Evolutionary conservation across 192 early-diverging fungal species (phyloP).

Genomic region (Dispira simplex): DNA sequence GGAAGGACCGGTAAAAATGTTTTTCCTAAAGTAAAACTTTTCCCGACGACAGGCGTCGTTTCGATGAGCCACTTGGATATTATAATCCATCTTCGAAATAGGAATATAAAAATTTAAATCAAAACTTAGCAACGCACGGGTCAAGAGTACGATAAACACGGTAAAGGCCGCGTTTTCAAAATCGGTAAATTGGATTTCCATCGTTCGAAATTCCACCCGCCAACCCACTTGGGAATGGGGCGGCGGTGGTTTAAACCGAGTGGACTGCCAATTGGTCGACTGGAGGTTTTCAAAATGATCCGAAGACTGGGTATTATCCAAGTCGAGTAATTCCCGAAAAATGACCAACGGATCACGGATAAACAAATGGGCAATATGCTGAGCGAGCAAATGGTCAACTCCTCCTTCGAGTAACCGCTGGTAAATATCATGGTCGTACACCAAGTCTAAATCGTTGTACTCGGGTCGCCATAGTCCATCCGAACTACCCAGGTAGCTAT

Average conservation of each 20-base stretch:
- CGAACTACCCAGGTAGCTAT: conserved; percentile 62
- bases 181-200: conserved; percentile 94
- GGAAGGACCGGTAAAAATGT: conserved; percentile 38
- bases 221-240: conserved; percentile 85
- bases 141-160: conserved; percentile 84
- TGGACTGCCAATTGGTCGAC: conserved; percentile 99
- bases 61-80: conserved; percentile 78
- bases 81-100: conserved; percentile 87
- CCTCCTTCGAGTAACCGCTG: conserved; percentile 51
- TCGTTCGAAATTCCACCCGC: conserved; percentile 95
- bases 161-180: conserved; percentile 95
- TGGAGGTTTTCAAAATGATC: conserved; percentile 99
- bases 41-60: conserved; percentile 67
- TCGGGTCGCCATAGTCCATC: conserved; percentile 56
- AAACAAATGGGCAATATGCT: conserved; percentile 89
- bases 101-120: conserved; percentile 94
- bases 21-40: conserved; percentile 84
- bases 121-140: conserved; percentile 73
- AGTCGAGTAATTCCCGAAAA: conserved; percentile 75
- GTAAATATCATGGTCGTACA: conserved; percentile 69
- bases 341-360: conserved; percentile 97
- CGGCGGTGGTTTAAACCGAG: conserved; percentile 97
- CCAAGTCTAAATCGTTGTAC: conserved; percentile 85
- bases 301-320: conserved; percentile 65
- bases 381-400: conserved; percentile 77